Percentiles rank a stretch among this genome's conserved stretches.
Evolutionary conservation across 2,329 filamentous ascomycete species (phyloP).

Genomic region (Ophiostoma triangulosporum): DNA sequence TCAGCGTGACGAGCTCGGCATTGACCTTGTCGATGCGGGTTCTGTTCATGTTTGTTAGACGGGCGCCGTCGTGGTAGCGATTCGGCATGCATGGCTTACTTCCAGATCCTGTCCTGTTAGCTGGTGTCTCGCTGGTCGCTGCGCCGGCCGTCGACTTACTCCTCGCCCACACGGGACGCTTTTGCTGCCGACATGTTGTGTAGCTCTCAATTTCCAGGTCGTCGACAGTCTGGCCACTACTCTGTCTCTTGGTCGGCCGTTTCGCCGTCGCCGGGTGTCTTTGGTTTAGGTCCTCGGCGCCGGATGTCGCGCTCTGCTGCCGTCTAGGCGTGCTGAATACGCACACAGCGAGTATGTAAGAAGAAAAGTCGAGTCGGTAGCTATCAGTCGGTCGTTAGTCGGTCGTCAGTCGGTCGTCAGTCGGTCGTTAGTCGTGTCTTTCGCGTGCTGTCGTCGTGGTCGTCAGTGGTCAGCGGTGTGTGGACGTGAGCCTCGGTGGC

Average conservation of each 20-base stretch:
- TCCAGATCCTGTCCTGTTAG: conserved; percentile 58
- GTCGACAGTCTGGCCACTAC: no score
- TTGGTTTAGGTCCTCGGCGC: neutral
- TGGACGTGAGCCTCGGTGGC: neutral
- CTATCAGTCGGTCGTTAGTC: no score
- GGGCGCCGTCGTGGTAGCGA: no score
- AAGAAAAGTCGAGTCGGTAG: no score
- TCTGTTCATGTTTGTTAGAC: conserved; percentile 38
- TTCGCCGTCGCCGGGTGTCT: neutral
- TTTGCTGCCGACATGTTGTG: conserved; percentile 44
- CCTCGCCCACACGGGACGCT: conserved; percentile 47
- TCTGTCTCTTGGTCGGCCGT: neutral
- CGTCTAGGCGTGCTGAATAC: no score
- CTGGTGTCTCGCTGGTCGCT: neutral
- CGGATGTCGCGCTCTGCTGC: neutral
- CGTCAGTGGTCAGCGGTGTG: neutral
- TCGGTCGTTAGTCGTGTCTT: neutral
- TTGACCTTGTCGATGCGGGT: conserved; percentile 96
- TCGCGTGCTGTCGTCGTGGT: neutral
- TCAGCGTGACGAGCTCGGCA: conserved; percentile 90
- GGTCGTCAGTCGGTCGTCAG: neutral
- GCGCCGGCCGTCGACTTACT: conserved; percentile 32
- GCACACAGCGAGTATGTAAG: no score
- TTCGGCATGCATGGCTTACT: conserved; percentile 42
- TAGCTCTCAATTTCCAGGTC: neutral